Conservation (phyloP, 2,329 filamentous ascomycete genomes). For the Fusarium longipes region DNA sequence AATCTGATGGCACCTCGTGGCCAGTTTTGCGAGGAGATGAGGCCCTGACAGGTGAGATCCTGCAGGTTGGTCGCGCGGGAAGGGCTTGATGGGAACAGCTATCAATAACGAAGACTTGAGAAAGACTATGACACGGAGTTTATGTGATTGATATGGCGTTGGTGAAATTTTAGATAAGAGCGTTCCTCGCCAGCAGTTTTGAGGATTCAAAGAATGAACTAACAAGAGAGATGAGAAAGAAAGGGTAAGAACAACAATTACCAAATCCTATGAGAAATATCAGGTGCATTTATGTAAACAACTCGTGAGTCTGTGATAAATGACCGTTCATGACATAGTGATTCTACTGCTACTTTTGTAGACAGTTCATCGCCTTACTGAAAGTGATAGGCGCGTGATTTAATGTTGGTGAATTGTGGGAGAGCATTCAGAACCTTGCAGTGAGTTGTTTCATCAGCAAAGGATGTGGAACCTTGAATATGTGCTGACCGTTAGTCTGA, state of each 20-base stretch:
- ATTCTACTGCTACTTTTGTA: not conserved
- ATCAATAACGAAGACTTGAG: not conserved
- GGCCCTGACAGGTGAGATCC: slow-evolving; percentile 75
- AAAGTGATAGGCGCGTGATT: not conserved
- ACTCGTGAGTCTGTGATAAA: not conserved
- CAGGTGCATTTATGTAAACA: not conserved
- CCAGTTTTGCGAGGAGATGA: slow-evolving; percentile 86
- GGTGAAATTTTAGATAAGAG: slow-evolving; percentile 18
- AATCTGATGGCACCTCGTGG: slow-evolving; percentile 83
- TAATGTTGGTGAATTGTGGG: not conserved
- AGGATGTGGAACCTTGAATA: slow-evolving; percentile 18
- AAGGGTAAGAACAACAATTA: slow-evolving; percentile 3
- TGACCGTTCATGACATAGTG: not conserved
- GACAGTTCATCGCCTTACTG: not conserved
- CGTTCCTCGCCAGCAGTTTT: not conserved
- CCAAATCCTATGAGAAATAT: not conserved
- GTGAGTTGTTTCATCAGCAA: slow-evolving; percentile 12
- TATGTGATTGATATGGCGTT: slow-evolving; percentile 32
- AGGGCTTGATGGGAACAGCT: slow-evolving; percentile 50
- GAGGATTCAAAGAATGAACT: slow-evolving; percentile 20
- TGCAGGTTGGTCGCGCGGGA: slow-evolving; percentile 88
- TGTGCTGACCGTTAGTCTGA: slow-evolving; percentile 6
- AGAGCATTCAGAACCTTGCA: not conserved
- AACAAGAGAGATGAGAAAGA: not conserved
- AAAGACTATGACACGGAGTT: slow-evolving; percentile 36